Conservation (phyloP, 192 early-diverging fungal genomes). For the Linnemannia exigua region DNA sequence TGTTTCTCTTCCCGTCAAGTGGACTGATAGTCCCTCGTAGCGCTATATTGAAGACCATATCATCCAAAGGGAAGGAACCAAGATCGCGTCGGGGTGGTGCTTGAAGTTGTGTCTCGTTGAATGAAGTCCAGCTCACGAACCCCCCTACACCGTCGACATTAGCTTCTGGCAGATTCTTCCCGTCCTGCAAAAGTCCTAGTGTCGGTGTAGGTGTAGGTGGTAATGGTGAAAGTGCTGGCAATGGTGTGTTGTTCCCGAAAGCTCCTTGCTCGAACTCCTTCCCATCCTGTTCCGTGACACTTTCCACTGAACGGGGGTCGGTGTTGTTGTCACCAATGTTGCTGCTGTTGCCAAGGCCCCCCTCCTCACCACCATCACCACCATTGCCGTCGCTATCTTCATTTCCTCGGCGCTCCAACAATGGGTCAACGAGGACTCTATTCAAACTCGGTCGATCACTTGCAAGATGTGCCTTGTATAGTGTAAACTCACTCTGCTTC, state of each 20-base stretch:
- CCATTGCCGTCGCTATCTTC: not conserved
- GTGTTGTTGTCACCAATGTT: too few species aligned
- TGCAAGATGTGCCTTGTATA: not conserved
- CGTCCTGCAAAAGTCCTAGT: not conserved
- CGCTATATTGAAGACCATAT: not conserved
- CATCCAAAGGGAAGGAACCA: not conserved
- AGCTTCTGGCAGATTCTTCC: not conserved
- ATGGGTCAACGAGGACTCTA: not conserved
- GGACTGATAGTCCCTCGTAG: not conserved
- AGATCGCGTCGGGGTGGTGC: not conserved
- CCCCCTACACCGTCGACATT: not conserved
- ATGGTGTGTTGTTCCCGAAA: not conserved
- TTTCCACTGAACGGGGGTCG: not conserved
- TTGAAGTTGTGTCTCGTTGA: constrained; percentile 1
- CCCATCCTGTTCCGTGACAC: not conserved
- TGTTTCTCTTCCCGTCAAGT: not conserved
- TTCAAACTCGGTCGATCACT: not conserved
- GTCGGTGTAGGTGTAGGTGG: not conserved
- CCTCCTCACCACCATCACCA: not conserved
- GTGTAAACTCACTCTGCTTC: not conserved
- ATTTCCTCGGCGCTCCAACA: not conserved
- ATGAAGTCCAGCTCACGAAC: not conserved
- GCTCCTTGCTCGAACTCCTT: not conserved
- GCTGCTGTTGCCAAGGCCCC: not conserved
- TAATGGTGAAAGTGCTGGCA: too few species aligned